Evolutionary conservation across 192 early-diverging fungal species (phyloP).

Genomic region (Coemansia sp.): DNA sequence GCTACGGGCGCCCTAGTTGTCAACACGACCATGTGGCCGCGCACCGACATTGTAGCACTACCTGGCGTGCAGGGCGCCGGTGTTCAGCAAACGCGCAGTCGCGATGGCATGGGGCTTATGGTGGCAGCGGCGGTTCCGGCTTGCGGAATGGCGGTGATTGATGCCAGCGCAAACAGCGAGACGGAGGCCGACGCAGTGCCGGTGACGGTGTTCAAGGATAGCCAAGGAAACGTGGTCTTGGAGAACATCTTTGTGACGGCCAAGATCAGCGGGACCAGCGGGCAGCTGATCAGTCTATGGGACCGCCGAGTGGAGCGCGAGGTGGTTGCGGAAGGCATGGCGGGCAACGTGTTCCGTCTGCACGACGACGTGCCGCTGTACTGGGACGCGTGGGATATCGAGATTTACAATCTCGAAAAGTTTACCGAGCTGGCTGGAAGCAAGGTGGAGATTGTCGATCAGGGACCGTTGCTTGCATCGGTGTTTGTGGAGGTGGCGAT

Average conservation of each 20-base stretch:
- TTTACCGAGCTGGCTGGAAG: conserved; percentile 58
- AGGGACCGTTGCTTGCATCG: conserved; percentile 78
- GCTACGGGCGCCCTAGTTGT: conserved; percentile 53
- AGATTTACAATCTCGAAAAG: conserved; percentile 94
- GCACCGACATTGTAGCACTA: conserved; percentile 69
- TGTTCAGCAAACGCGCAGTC: conserved; percentile 29
- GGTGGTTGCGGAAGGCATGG: conserved; percentile 28
- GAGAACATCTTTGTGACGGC: conserved; percentile 74
- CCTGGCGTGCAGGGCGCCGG: conserved; percentile 27
- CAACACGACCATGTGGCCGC: conserved; percentile 69
- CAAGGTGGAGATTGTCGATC: conserved; percentile 58
- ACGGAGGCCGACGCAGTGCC: conserved; percentile 11
- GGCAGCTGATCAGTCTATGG: conserved; percentile 67
- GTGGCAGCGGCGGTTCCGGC: conserved; percentile 36
- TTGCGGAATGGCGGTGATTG: conserved; percentile 15
- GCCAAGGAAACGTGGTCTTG: conserved; percentile 53
- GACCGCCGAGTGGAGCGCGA: conserved; percentile 60
- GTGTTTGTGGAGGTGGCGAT: conserved; percentile 66
- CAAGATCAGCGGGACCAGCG: conserved; percentile 62
- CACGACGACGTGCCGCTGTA: conserved; percentile 85
- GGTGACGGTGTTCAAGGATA: conserved; percentile 28
- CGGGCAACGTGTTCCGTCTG: conserved; percentile 72
- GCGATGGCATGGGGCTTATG: conserved; percentile 26
- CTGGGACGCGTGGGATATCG: conserved; percentile 89
- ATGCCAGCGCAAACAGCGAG: neutral